phyloP scores from a whole-genome alignment of 768 basidiomycete species.

The Tylopilus felleus region DNA sequence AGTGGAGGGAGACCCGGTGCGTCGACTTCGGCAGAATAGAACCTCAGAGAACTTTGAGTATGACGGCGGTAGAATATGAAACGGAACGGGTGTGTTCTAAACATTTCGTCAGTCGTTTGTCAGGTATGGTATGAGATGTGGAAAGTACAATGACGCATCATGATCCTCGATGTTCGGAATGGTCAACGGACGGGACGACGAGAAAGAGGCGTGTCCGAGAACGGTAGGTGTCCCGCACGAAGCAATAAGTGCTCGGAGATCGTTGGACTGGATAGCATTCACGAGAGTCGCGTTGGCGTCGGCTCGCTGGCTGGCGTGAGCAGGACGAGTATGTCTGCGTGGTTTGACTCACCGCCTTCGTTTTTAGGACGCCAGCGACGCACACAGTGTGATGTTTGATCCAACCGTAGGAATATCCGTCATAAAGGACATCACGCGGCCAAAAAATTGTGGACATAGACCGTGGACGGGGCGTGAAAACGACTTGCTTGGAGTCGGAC shows the following conservation, averaged over 20 bases:
- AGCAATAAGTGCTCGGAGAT: constrained; percentile 15
- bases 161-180: constrained; percentile 33
- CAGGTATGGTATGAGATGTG: neutral
- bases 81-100: constrained; percentile 19
- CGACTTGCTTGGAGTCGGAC: neutral
- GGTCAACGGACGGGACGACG: constrained; percentile 4
- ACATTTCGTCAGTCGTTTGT: constrained; percentile 8
- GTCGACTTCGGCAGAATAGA: constrained; percentile 50
- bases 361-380: constrained; percentile 49
- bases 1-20: constrained; percentile 21
- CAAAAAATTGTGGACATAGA: constrained; percentile 48
- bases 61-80: constrained; percentile 56
- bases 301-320: constrained; percentile 11
- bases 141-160: constrained; percentile 21
- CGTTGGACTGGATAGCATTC: constrained; percentile 12
- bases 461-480: neutral
- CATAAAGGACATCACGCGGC: constrained; percentile 47
- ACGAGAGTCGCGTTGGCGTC: constrained; percentile 15
- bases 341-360: constrained; percentile 29
- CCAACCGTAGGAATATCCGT: constrained; percentile 64
- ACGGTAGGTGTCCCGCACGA: constrained; percentile 26
- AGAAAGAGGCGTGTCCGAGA: constrained; percentile 28
- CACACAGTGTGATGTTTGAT: constrained; percentile 39
- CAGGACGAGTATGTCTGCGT: neutral
- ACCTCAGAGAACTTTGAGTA: constrained; percentile 53